Evolutionary conservation across 169 alveolate species (phyloP).

Genomic region (Babesia microti): DNA sequence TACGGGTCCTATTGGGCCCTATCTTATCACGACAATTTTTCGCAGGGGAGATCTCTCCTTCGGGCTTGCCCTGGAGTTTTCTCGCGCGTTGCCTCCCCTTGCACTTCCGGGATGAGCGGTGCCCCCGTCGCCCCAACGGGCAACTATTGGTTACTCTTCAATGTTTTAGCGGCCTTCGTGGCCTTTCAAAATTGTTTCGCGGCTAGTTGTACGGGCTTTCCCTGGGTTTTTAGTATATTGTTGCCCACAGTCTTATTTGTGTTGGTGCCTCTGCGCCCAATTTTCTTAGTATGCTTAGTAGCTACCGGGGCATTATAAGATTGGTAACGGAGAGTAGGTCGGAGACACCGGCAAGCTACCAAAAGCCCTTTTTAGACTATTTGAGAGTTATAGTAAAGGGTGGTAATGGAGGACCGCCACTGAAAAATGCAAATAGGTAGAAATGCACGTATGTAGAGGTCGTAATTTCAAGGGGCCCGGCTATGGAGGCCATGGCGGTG

Average conservation of each 20-base stretch:
- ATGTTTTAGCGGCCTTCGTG: background rate
- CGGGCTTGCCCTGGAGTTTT: constrained; percentile 70
- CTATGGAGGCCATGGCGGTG: constrained; percentile 69
- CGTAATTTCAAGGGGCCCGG: constrained; percentile 59
- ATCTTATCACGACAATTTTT: constrained; percentile 67
- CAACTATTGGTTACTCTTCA: constrained; percentile 27
- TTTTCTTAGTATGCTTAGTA: background rate
- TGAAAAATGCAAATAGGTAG: constrained; percentile 37
- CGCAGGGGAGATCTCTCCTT: constrained; percentile 53
- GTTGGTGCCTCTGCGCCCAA: background rate
- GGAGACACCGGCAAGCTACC: constrained; percentile 49
- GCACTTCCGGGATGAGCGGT: constrained; percentile 72
- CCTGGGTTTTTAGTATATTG: constrained; percentile 1
- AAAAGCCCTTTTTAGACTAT: constrained; percentile 56
- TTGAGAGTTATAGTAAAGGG: constrained; percentile 48
- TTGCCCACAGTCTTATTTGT: background rate
- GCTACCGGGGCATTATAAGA: constrained; percentile 10
- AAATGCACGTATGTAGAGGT: constrained; percentile 40
- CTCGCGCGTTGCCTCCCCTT: constrained; percentile 74
- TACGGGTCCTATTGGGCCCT: constrained; percentile 71
- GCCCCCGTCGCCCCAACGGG: constrained; percentile 65
- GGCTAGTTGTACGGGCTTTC: no score
- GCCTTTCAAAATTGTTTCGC: no score
- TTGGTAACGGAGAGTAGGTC: constrained; percentile 20
- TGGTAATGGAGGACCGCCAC: constrained; percentile 63